Conservation (phyloP, 805 yeast species). For the Kockiozyma suomiensis region DNA sequence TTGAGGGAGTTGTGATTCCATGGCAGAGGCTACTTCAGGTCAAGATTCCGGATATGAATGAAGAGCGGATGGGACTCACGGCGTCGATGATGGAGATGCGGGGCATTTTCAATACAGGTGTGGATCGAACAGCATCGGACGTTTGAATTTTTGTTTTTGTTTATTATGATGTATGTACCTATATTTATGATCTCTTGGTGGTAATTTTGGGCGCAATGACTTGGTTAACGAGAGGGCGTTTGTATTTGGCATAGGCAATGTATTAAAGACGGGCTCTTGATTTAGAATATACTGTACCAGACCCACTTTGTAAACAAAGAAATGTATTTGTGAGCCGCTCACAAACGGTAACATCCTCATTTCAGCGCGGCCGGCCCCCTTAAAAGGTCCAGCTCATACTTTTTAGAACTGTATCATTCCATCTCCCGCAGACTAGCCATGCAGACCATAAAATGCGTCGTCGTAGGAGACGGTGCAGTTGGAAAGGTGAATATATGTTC, state of each 20-base stretch:
- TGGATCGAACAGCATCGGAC: not conserved
- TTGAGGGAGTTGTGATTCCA: conserved; percentile 24
- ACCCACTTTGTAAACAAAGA: too few species aligned
- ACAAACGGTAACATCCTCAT: conserved; percentile 6
- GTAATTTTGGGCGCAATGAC: too few species aligned
- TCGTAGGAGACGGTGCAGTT: conserved; percentile 99
- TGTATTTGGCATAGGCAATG: too few species aligned
- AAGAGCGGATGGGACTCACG: conserved; percentile 12
- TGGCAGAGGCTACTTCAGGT: conserved; percentile 26
- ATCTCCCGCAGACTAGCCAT: not conserved
- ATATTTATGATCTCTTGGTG: not conserved
- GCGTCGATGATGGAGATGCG: conserved; percentile 22
- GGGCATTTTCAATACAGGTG: conserved; percentile 22
- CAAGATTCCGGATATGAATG: conserved; percentile 12
- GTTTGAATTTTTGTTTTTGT: not conserved
- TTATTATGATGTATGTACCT: not conserved
- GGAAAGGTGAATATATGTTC: conserved; percentile 74
- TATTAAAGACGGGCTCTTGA: too few species aligned
- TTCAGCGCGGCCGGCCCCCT: conserved; percentile 2
- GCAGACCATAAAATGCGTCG: conserved; percentile 75
- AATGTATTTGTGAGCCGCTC: not conserved
- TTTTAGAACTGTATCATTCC: not conserved
- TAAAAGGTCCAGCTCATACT: not conserved
- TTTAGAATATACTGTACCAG: too few species aligned
- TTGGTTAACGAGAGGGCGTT: too few species aligned